A percentile compares a stretch with the other conserved stretches of the same genome.
These are phyloP conservation scores for Protomyces arabidopsidicola DNA, from an alignment of 1,139 yeast genomes.

Conservation along the genomic window DNA sequence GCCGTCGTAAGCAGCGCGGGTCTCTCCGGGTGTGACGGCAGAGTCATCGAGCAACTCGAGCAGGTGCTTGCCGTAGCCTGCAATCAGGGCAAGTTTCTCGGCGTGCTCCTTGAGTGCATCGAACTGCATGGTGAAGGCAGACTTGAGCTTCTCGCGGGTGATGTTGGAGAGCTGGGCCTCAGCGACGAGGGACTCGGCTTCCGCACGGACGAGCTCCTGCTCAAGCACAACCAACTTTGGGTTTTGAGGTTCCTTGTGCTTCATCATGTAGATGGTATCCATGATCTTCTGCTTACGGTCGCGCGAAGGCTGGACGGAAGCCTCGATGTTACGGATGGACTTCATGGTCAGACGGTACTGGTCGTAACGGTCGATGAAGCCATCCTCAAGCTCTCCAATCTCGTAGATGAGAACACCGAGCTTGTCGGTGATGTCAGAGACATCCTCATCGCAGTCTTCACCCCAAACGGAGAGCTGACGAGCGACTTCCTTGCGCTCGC, in stretches of 20 bases:
- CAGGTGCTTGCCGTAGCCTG: slow-evolving; percentile 97
- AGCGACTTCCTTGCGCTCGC: slow-evolving; percentile 95
- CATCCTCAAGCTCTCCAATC: slow-evolving; percentile 96
- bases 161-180: slow-evolving; percentile 98
- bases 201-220: slow-evolving; percentile 98
- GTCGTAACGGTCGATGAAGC: slow-evolving; percentile 94
- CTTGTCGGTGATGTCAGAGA: slow-evolving; percentile 93
- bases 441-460: slow-evolving; percentile 95
- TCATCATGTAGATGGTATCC: slow-evolving; percentile 94
- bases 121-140: slow-evolving; percentile 94
- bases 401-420: slow-evolving; percentile 93
- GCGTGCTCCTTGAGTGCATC: slow-evolving; percentile 95
- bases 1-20: slow-evolving; percentile 97
- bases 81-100: slow-evolving; percentile 92
- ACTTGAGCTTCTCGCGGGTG: slow-evolving; percentile 95
- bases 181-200: slow-evolving; percentile 97
- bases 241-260: slow-evolving; percentile 96
- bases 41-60: slow-evolving; percentile 92
- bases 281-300: slow-evolving; percentile 97
- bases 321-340: slow-evolving; percentile 92
- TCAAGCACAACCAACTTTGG: slow-evolving; percentile 92
- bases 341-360: slow-evolving; percentile 95
- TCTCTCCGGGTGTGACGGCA: slow-evolving; percentile 98
- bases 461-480: slow-evolving; percentile 96
- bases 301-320: slow-evolving; percentile 95